A percentile compares a stretch with the other conserved stretches of the same genome.
These are phyloP conservation scores for Geotrichum carabidarum DNA, from an alignment of 1,139 yeast genomes.

Conservation along the genomic window DNA sequence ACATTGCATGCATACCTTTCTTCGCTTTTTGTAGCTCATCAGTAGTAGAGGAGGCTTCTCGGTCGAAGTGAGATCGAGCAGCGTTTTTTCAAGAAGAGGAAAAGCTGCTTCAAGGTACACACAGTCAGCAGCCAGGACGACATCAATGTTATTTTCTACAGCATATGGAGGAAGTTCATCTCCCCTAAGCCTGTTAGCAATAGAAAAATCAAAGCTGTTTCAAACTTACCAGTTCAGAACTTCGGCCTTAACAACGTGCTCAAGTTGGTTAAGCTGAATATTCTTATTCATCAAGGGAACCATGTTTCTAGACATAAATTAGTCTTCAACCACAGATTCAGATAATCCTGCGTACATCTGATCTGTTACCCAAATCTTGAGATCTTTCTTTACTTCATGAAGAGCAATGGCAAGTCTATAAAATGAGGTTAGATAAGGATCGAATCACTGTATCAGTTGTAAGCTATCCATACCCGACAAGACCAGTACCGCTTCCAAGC, in stretches of 20 bases:
- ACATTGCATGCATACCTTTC: slow-evolving; percentile 36
- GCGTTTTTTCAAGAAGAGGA: slow-evolving; percentile 47
- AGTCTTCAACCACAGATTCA: slow-evolving; percentile 3
- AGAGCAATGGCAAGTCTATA: slow-evolving; percentile 38
- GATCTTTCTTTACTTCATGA: slow-evolving; percentile 32
- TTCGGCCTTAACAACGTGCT: slow-evolving; percentile 39
- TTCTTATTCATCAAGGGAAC: slow-evolving; percentile 46
- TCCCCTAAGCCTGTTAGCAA: slow-evolving; percentile 36
- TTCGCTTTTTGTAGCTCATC: slow-evolving; percentile 49
- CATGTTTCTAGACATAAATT: slow-evolving; percentile 32
- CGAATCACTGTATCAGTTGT: background rate
- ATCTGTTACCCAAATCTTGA: slow-evolving; percentile 44
- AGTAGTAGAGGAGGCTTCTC: slow-evolving; percentile 41
- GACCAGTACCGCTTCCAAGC: slow-evolving; percentile 54
- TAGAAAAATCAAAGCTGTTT: background rate
- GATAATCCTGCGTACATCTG: slow-evolving; percentile 30
- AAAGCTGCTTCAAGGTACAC: slow-evolving; percentile 52
- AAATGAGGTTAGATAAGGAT: background rate
- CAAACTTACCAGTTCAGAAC: slow-evolving; percentile 43
- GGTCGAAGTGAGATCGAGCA: slow-evolving; percentile 41
- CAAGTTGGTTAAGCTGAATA: slow-evolving; percentile 40
- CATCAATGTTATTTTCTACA: slow-evolving; percentile 37
- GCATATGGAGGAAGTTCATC: slow-evolving; percentile 40
- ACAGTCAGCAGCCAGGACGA: slow-evolving; percentile 54
- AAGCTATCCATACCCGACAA: slow-evolving; percentile 40